phyloP scores from a whole-genome alignment of 805 yeast species.

The Helenozyma rhizophorensis region DNA sequence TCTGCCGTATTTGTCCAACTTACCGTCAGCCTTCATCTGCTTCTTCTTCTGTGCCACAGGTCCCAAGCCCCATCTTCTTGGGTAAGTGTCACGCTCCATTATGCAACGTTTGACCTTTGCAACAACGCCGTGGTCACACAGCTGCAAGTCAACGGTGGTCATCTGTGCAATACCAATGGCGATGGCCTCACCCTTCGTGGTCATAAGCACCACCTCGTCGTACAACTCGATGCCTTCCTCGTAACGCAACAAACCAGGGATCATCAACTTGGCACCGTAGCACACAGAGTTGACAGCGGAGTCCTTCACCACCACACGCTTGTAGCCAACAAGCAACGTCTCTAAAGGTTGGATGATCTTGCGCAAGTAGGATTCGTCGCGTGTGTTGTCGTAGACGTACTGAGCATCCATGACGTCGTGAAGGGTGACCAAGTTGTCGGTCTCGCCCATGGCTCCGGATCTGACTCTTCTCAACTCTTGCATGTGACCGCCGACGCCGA shows the following conservation, averaged over 20 bases:
- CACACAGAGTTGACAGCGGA: constrained; percentile 97
- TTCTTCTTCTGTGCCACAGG: constrained; percentile 98
- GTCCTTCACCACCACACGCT: constrained; percentile 90
- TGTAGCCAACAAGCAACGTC: constrained; percentile 88
- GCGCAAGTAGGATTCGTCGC: constrained; percentile 94
- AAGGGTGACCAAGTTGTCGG: constrained; percentile 87
- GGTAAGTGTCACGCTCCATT: constrained; percentile 98
- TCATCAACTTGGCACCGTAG: constrained; percentile 98
- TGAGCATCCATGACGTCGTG: constrained; percentile 98
- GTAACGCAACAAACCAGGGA: constrained; percentile 95
- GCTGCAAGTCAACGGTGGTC: constrained; percentile 94
- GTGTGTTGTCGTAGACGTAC: constrained; percentile 94
- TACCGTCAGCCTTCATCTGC: constrained; percentile 95
- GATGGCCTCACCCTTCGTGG: constrained; percentile 99
- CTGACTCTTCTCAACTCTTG: constrained; percentile 99
- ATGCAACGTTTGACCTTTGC: constrained; percentile 99
- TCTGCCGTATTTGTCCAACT: constrained; percentile 94
- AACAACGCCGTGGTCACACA: constrained; percentile 98
- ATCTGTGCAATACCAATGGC: constrained; percentile 98
- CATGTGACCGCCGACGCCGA: constrained; percentile 99
- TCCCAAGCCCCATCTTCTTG: constrained; percentile 99
- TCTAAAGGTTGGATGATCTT: constrained; percentile 93
- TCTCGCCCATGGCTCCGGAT: constrained; percentile 91
- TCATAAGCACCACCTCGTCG: constrained; percentile 96
- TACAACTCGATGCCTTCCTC: constrained; percentile 96